A percentile compares a stretch with the other conserved stretches of the same genome.
Conservation (phyloP, 2,329 filamentous ascomycete species). For the Ascochyta lentis region DNA sequence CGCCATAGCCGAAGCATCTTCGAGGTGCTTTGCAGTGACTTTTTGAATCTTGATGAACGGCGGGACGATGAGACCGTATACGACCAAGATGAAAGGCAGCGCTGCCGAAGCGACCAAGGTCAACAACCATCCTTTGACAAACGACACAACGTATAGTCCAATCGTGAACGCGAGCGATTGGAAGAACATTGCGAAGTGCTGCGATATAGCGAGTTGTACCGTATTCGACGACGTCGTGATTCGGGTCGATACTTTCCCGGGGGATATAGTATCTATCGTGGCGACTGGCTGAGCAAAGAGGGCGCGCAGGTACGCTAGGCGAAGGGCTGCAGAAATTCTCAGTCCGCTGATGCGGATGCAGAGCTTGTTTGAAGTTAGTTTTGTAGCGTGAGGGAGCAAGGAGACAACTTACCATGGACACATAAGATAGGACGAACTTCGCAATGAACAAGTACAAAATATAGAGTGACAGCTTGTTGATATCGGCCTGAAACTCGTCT, state of each 20-base stretch:
- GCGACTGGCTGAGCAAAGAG: conserved; percentile 59
- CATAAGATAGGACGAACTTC: conserved; percentile 44
- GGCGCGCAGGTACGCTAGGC: conserved; percentile 58
- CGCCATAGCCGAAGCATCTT: conserved; percentile 46
- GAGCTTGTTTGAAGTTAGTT: conserved; percentile 36
- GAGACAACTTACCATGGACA: conserved; percentile 37
- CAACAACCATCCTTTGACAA: conserved; percentile 60
- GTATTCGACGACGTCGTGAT: conserved; percentile 62
- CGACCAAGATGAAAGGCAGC: conserved; percentile 49
- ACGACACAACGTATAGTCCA: conserved; percentile 55
- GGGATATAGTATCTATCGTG: conserved; percentile 56
- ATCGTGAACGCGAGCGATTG: conserved; percentile 45
- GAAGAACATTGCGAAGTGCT: conserved; percentile 59
- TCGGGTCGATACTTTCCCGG: conserved; percentile 58
- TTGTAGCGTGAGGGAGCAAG: background rate
- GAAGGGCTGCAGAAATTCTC: conserved; percentile 58
- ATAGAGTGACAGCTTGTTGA: conserved; percentile 49
- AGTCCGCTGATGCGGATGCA: conserved; percentile 59
- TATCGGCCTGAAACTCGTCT: conserved; percentile 57
- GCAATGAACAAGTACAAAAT: conserved; percentile 47
- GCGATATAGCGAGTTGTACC: conserved; percentile 62
- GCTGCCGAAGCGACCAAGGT: conserved; percentile 58
- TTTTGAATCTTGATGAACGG: conserved; percentile 45
- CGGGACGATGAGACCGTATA: conserved; percentile 39
- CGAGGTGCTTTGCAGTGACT: conserved; percentile 37